Evolutionary conservation across 371 early-diverging fungal species (phyloP).

Genomic region (Mortierella polycephala): DNA sequence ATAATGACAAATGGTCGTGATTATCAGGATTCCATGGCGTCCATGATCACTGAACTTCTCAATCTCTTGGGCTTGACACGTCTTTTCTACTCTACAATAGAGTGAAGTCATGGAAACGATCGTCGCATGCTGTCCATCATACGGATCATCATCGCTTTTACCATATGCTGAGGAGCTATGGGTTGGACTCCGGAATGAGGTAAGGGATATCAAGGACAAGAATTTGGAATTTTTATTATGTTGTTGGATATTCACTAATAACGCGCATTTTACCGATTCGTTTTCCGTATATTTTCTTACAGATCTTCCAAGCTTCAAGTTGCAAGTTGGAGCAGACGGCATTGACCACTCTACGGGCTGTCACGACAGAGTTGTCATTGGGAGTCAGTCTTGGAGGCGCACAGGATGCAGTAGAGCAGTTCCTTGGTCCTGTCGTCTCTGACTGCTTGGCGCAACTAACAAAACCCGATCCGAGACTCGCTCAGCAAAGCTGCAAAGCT

Average conservation of each 20-base stretch:
- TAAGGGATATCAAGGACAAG: neutral
- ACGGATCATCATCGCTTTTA: neutral
- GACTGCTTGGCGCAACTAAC: neutral
- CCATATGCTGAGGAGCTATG: slow-evolving; percentile 3
- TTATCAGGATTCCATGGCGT: neutral
- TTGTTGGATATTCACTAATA: too few species aligned
- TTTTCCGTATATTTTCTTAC: neutral
- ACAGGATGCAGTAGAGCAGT: slow-evolving; percentile 3
- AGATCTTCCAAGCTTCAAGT: slow-evolving; percentile 2
- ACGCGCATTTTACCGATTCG: too few species aligned
- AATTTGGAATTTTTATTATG: too few species aligned
- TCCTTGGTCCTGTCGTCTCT: neutral
- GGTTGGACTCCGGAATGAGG: neutral
- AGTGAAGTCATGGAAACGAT: slow-evolving; percentile 3
- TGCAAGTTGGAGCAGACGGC: neutral
- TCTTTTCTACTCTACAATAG: neutral
- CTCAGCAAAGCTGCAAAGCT: neutral
- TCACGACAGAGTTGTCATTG: neutral
- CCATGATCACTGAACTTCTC: neutral
- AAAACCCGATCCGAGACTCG: neutral
- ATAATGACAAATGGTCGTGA: neutral
- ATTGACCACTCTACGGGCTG: neutral
- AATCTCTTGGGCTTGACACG: neutral
- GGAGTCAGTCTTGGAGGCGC: neutral
- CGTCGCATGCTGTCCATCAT: neutral